phyloP scores from a whole-genome alignment of 1,139 yeast species.

The Kodamaea sp. region DNA sequence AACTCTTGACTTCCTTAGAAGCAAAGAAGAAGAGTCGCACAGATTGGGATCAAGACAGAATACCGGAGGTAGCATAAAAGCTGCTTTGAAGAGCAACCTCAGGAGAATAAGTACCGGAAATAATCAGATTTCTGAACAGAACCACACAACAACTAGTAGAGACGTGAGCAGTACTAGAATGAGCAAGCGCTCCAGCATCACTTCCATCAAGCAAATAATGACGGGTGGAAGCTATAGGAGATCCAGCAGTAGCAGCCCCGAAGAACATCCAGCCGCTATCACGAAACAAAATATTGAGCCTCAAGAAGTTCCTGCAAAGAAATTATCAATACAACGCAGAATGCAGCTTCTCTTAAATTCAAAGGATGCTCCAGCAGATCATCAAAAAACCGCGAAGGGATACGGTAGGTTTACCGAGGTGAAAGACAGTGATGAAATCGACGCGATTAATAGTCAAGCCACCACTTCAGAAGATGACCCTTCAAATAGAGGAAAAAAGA shows the following conservation, averaged over 20 bases:
- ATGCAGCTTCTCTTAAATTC: slow-evolving; percentile 57
- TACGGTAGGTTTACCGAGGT: slow-evolving; percentile 71
- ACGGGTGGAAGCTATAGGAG: slow-evolving; percentile 37
- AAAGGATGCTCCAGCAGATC: slow-evolving; percentile 40
- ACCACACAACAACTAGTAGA: slow-evolving; percentile 7
- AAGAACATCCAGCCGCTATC: neutral
- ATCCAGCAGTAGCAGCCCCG: slow-evolving; percentile 14
- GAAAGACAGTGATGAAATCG: slow-evolving; percentile 39
- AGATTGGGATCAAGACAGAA: slow-evolving; percentile 23
- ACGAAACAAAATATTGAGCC: slow-evolving; percentile 1
- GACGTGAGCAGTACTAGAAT: slow-evolving; percentile 13
- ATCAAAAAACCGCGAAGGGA: slow-evolving; percentile 66
- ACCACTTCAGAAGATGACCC: slow-evolving; percentile 9
- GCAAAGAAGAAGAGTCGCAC: slow-evolving; percentile 37
- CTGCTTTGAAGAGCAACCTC: slow-evolving; percentile 35
- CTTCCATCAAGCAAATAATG: slow-evolving; percentile 43
- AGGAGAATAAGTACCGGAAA: slow-evolving; percentile 46
- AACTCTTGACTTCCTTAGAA: slow-evolving; percentile 59
- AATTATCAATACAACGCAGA: slow-evolving; percentile 63
- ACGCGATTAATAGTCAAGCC: slow-evolving; percentile 33
- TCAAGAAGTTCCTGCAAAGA: slow-evolving; percentile 18
- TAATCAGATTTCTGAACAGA: slow-evolving; percentile 20
- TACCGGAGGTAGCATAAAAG: slow-evolving; percentile 50
- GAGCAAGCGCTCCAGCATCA: slow-evolving; percentile 41
- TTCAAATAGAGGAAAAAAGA: slow-evolving; percentile 6